phyloP scores from a whole-genome alignment of 78 protist genomes.

The Dictyostelium purpureum region DNA sequence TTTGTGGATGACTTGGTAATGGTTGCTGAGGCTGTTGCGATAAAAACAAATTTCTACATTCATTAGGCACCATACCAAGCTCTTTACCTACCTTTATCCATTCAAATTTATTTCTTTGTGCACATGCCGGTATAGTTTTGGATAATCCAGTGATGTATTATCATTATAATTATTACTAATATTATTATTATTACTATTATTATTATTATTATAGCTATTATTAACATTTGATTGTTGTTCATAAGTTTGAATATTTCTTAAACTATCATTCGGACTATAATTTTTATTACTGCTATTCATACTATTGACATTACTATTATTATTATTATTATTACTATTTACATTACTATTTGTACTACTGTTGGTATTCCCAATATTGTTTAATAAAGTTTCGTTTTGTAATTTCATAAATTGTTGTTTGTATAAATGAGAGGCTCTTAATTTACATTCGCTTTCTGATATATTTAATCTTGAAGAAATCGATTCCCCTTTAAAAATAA shows the following conservation, averaged over 20 bases:
- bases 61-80: not conserved
- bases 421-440: constrained; percentile 24
- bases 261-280: not conserved
- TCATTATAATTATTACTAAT: not conserved
- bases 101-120: not conserved
- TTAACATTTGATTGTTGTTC: not conserved
- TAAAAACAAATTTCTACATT: not conserved
- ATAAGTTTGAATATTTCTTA: not conserved
- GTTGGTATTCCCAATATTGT: no score
- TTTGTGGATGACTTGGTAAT: not conserved
- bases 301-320: not conserved
- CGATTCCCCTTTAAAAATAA: not conserved
- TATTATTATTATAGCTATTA: not conserved
- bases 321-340: not conserved
- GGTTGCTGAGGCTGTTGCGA: not conserved
- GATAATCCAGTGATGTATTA: not conserved
- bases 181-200: not conserved
- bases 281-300: not conserved
- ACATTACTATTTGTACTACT: not conserved
- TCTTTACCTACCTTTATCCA: constrained; percentile 12
- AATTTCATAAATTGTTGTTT: constrained; percentile 29
- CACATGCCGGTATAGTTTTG: not conserved
- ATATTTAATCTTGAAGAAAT: constrained; percentile 11
- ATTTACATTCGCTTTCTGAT: constrained; percentile 21
- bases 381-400: constrained; percentile 12